These are phyloP conservation scores for Martiniozyma abietophila DNA, from an alignment of 805 yeast genomes.

Conservation along the genomic window DNA sequence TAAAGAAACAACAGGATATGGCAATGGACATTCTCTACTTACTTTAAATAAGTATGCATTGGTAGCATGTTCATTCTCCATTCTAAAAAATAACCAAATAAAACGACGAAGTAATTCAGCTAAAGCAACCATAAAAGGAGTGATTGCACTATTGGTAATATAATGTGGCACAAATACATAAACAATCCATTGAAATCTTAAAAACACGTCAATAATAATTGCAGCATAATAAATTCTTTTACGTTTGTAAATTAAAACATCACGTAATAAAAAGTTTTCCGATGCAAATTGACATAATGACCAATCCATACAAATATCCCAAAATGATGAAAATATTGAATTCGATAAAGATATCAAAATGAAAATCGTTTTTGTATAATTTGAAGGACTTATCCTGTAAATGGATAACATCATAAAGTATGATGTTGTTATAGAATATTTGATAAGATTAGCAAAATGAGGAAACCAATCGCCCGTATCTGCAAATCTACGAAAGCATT, in stretches of 20 bases:
- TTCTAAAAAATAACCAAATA: slow-evolving; percentile 83
- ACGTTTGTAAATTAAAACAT: slow-evolving; percentile 54
- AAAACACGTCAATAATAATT: slow-evolving; percentile 57
- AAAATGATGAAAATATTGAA: slow-evolving; percentile 55
- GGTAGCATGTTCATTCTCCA: slow-evolving; percentile 93
- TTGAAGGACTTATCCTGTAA: slow-evolving; percentile 51
- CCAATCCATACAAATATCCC: slow-evolving; percentile 98
- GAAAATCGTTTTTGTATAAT: slow-evolving; percentile 36
- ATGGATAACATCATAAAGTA: slow-evolving; percentile 67
- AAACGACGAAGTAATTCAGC: slow-evolving; percentile 79
- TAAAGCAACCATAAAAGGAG: slow-evolving; percentile 74
- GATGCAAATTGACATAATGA: slow-evolving; percentile 66
- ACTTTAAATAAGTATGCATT: slow-evolving; percentile 81
- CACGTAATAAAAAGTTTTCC: slow-evolving; percentile 51
- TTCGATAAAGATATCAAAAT: slow-evolving; percentile 68
- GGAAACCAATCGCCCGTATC: slow-evolving; percentile 97
- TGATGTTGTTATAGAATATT: slow-evolving; percentile 57
- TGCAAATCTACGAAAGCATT: slow-evolving; percentile 80
- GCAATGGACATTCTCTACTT: slow-evolving; percentile 79
- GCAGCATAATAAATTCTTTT: slow-evolving; percentile 65
- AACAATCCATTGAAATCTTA: slow-evolving; percentile 88
- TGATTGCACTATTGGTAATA: slow-evolving; percentile 76
- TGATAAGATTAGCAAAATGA: slow-evolving; percentile 79
- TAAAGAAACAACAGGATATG: slow-evolving; percentile 46
- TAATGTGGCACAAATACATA: slow-evolving; percentile 69